A percentile compares a stretch with the other conserved stretches of the same genome.
Evolutionary conservation across 805 yeast species (phyloP).

Genomic region (Komagataella pseudopastoris): DNA sequence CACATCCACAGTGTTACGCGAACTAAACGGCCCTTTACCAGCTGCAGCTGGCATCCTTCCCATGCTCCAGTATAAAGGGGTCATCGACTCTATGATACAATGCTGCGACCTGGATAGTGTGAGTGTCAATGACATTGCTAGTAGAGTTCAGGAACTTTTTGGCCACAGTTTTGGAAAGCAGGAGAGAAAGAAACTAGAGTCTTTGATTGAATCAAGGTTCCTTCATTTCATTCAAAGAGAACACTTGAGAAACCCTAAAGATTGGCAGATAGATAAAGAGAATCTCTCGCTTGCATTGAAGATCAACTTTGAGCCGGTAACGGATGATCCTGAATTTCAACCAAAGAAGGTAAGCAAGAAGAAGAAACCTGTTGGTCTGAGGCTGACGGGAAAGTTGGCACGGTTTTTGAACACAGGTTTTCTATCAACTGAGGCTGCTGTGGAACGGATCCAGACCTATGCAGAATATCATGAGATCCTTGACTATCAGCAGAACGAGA

Average conservation of each 20-base stretch:
- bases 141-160: neutral
- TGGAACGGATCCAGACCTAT: neutral
- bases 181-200: conserved; percentile 23
- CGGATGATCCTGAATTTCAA: neutral
- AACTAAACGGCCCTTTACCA: neutral
- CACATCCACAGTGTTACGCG: neutral
- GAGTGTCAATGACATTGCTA: neutral
- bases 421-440: neutral
- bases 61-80: neutral
- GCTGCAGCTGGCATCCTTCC: neutral
- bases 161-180: conserved; percentile 4
- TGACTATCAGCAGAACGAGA: neutral
- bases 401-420: neutral
- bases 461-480: neutral
- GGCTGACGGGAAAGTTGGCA: neutral
- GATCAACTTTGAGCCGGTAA: neutral
- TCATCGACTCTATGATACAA: neutral
- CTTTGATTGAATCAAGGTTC: neutral
- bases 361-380: neutral
- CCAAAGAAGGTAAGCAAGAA: neutral
- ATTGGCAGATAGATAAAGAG: neutral
- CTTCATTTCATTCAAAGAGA: neutral
- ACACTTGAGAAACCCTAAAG: neutral
- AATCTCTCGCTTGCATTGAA: neutral
- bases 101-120: neutral